Base-by-base conservation (phyloP, 2,329 filamentous ascomycete species). In the Aspergillus luchuensis region DNA sequence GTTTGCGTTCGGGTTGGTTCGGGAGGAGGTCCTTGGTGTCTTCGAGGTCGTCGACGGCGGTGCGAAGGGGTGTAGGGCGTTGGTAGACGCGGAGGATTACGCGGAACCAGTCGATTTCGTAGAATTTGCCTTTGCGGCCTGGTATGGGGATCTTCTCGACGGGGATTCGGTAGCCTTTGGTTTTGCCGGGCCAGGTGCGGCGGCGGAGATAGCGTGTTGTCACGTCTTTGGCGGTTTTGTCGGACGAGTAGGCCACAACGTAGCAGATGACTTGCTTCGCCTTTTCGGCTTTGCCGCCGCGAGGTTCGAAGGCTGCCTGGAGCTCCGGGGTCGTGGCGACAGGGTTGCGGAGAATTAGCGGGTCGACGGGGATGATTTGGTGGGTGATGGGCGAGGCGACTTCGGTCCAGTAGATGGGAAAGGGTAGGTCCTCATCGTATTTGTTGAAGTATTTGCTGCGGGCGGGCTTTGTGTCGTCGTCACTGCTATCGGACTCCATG, bases 331-430 rank as follows among this genome's bases (percentile, higher is more conserved):
- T 92, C 0, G 87, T 89, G 1, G 89, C 91, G 19, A 95, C 82
- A 2, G 89, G 70, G 21, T 84, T 86, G 58, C 86, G 88, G 54
- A 84, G 76, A 30, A 92, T 85, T 5, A 91, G 80, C 0, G 91
- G 84, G 60, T 97, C 93, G 2, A 97, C 89, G 0, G 92, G 84
- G 8, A 95, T 83, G 59, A 90, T 92, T 52, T 87, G 91, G 57
- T 91, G 86, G 0, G 91, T 94, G 3, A 91, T 82, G 2, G 92
- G 90, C 0, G 93, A 97, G 2, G 95, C 81, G 2, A 91, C 89
- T 74, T 99, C 95, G 0, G 90, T 90, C 95, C 95, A 99, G 74
- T 98, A 98, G 54, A 91, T 89, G 1, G 95, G 93, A 66, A 89
- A 95, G 2, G 88, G 86, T 28, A 97, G 81, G 66, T 96, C 92